Evolutionary conservation across 78 protist genomes (phyloP), one percentile per base, ranked within the genome.

Genomic region (Corallochytrium limacisporum): DNA sequence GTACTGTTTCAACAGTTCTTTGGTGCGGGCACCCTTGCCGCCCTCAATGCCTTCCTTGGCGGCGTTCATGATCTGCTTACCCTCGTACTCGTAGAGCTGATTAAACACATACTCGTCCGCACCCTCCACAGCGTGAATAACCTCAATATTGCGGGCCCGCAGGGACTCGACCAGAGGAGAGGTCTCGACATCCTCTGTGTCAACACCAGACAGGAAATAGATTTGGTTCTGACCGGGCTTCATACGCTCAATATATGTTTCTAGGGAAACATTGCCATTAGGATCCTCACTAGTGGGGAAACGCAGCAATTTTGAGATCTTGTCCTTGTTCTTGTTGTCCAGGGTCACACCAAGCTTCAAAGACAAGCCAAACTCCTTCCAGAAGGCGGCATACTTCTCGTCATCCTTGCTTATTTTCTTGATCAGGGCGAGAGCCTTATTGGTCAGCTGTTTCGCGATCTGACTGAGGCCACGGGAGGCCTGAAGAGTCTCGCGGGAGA

Each of bases 401-500:
- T 75, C 68, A 2, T 81, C 47, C 82, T 82, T 81, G 71, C 76
- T 73, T 71, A 71, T 22, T 37, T 75, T 51, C 69, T 75, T 82
- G 67, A 97, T 46, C 88, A 88, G 56, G 32, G 62, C 84, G 24
- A 96, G 66, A 29, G 84, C 79, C 90, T 91, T 91, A 62, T 83
- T 43, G 36, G 84, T 26, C 22, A 96, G 62, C 71, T 77, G 84
- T 77, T 79, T 79, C 70, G 74, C 77, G 83, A 96, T 94, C 60
- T 70, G 29, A 16, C 38, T 12, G 50, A 50, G 38, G 44, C 59
- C 29, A 33, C 56, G 43, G 82, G 35, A 39, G 65, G 89, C 78
- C 81, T 94, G 98, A 33, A 95, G 85, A 44, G 79, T 84, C 75
- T 97, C 99, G 18, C 99, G 89, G 28, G 95, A 86, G 2, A 97